A percentile compares a stretch with the other conserved stretches of the same genome.
phyloP scores from a whole-genome alignment of 2,329 filamentous ascomycete species.

The Colletotrichum sp. region DNA sequence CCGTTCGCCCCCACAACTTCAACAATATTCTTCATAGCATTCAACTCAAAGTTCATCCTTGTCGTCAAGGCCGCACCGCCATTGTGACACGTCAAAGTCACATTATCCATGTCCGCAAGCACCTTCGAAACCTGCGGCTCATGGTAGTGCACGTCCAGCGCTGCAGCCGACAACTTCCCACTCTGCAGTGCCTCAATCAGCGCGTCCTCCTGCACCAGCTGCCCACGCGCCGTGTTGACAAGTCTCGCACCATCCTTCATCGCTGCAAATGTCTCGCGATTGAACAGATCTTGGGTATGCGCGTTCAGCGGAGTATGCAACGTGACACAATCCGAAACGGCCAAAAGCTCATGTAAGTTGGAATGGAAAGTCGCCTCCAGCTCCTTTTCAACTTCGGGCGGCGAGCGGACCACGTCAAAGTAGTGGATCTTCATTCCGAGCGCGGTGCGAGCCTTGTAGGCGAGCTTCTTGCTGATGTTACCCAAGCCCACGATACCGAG shows the following conservation, averaged over 20 bases:
- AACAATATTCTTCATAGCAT: conserved; percentile 39
- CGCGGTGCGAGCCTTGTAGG: conserved; percentile 44
- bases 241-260: conserved; percentile 53
- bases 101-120: conserved; percentile 41
- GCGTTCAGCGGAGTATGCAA: conserved; percentile 35
- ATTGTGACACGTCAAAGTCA: conserved; percentile 40
- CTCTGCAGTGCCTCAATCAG: conserved; percentile 49
- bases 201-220: conserved; percentile 55
- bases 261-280: conserved; percentile 36
- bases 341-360: conserved; percentile 28
- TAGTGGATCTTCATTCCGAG: conserved; percentile 62
- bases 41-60: conserved; percentile 43
- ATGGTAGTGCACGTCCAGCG: conserved; percentile 57
- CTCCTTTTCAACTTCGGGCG: conserved; percentile 30
- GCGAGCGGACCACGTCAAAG: conserved; percentile 43
- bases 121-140: conserved; percentile 51
- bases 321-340: conserved; percentile 34
- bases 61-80: conserved; percentile 40
- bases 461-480: conserved; percentile 48
- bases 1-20: conserved; percentile 27
- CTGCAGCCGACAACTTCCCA: conserved; percentile 49
- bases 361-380: conserved; percentile 32
- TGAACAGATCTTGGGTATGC: conserved; percentile 28
- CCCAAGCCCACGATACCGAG: conserved; percentile 60
- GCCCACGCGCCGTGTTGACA: conserved; percentile 57